Evolutionary conservation across 257 asterid genomes (phyloP), one percentile per base, ranked within the genome.

Genomic region (Primulina huaijiensis): DNA sequence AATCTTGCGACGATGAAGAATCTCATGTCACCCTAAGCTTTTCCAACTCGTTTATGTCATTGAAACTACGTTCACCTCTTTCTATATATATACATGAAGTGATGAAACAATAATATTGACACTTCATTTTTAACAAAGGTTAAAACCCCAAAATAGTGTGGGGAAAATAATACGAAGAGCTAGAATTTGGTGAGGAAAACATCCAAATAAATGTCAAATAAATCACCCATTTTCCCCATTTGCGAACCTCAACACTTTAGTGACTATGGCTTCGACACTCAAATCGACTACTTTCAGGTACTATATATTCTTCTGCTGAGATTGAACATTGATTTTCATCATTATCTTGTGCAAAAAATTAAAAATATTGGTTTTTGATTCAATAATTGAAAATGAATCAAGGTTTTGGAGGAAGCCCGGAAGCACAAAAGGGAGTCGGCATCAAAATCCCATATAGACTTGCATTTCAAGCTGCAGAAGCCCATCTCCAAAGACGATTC

Each of bases 181-280:
- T 27, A 27, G 30, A 27, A 27, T 27, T 27, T 27, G 30, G 30
- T 27, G 25, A 27, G 50, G 3, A 43, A 59, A 43, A 65, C 4
- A 16, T 6, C 30, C 52, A 3, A 55, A 19, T n/a, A 27, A 65
- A 84, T 88, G 87, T 68, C 94, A 17, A 80, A 43, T 69, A 79
- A 80, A 34, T 55, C 84, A 52, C 92, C 95, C 67, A 60, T 89
- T 67, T 89, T 89, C 61, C 78, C 89, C 27, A 67, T 85, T 14
- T 33, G 74, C 1, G 72, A 84, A 77, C 88, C 91, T 62, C 97
- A 77, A 19, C 95, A 88, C 69, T 91, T 86, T 74, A 77, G 84
- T 62, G 95, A 91, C 80, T 89, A 84, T 74, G 95, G 92, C 67
- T 87, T 89, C 68, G 92, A 91, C 80, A 82, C 95, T 34, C 95